phyloP scores from a whole-genome alignment of 768 basidiomycete species.

The Leccinum truebloodii region DNA sequence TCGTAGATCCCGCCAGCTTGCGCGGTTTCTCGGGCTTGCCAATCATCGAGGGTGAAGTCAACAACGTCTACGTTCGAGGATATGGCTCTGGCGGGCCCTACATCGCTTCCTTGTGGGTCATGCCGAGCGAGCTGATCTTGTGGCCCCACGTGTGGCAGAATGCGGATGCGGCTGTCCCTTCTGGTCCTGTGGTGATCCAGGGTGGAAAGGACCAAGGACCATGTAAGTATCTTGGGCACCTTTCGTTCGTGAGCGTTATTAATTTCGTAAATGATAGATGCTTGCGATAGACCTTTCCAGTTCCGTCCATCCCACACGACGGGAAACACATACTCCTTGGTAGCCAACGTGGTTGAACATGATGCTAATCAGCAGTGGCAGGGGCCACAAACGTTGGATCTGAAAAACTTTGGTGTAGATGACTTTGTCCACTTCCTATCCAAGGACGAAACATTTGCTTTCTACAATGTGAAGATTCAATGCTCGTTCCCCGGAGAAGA shows the following conservation, averaged over 20 bases:
- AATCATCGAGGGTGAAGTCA: not conserved
- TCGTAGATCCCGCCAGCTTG: not conserved
- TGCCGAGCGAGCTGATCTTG: not conserved
- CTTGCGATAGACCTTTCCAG: not conserved
- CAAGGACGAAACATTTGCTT: not conserved
- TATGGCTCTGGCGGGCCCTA: not conserved
- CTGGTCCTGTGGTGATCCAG: not conserved
- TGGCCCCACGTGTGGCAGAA: not conserved
- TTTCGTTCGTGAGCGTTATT: not conserved
- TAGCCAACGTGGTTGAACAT: constrained; percentile 8
- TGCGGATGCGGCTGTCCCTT: not conserved
- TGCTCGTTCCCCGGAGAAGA: not conserved
- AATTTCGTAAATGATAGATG: constrained; percentile 1
- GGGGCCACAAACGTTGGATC: not conserved
- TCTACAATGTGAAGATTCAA: constrained; percentile 6
- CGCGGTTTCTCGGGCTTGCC: not conserved
- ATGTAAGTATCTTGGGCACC: not conserved
- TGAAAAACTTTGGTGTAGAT: not conserved
- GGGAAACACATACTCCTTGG: constrained; percentile 7
- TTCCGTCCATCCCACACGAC: constrained; percentile 11
- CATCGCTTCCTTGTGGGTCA: not conserved
- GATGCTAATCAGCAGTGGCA: not conserved
- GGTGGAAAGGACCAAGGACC: not conserved
- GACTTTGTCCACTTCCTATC: constrained; percentile 3
- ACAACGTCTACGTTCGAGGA: not conserved